These are phyloP conservation scores for Pseudoturritis turrita DNA, from an alignment of 345 rosid genomes.

Conservation along the genomic window DNA sequence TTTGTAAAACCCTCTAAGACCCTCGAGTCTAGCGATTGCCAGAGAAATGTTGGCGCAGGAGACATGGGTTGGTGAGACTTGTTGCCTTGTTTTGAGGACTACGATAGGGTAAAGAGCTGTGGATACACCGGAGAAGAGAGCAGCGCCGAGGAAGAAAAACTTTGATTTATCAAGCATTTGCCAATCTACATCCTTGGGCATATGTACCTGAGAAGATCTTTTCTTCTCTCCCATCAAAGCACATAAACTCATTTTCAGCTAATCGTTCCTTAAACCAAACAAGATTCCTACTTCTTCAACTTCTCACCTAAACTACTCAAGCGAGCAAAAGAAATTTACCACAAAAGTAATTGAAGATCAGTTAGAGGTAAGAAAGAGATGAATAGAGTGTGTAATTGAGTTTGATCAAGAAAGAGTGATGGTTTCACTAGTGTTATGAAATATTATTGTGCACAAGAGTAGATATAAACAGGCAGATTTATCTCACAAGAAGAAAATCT, in stretches of 20 bases:
- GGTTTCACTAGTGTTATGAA: too few species aligned
- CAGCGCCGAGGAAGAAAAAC: conserved; percentile 90
- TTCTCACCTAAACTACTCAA: background rate
- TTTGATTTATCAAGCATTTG: conserved; percentile 85
- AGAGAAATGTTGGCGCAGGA: conserved; percentile 59
- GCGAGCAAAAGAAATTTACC: background rate
- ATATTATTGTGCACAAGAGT: too few species aligned
- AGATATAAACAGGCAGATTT: too few species aligned
- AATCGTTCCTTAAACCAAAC: too few species aligned
- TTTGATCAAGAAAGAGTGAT: conserved; percentile 9
- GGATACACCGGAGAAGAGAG: conserved; percentile 84
- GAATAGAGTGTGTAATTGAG: background rate
- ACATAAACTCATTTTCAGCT: conserved; percentile 45
- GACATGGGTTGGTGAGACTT: conserved; percentile 51
- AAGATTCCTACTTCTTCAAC: too few species aligned
- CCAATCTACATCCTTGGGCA: conserved; percentile 77
- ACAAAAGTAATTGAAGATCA: background rate
- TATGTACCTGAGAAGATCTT: conserved; percentile 50
- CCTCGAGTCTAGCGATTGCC: conserved; percentile 63
- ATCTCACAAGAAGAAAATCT: background rate
- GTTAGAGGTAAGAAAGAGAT: conserved; percentile 6
- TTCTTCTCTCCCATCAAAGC: conserved; percentile 47
- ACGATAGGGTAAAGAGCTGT: conserved; percentile 73
- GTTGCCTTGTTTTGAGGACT: conserved; percentile 83
- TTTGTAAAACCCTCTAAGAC: conserved; percentile 71